These are phyloP conservation scores for Asparagopsis taxiformis DNA, from an alignment of 31 red algal species.

Conservation along the genomic window DNA sequence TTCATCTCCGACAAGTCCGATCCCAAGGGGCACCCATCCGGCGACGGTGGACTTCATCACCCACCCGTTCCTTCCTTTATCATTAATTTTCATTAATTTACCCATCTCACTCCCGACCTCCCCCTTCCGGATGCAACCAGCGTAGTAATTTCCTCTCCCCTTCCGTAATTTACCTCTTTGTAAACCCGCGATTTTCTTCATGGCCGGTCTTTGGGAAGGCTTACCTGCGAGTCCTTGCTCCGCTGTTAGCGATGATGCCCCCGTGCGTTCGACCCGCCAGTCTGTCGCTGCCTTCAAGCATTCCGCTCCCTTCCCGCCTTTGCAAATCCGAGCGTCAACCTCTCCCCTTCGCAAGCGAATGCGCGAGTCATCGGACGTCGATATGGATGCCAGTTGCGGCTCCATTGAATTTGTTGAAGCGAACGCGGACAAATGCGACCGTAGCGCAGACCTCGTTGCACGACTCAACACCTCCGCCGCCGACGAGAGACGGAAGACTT, in stretches of 20 bases:
- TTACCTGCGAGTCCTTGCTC: conserved; percentile 51
- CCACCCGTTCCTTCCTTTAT: not conserved
- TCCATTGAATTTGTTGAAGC: not conserved
- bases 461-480: not conserved
- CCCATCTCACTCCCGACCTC: not conserved
- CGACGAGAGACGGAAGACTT: not conserved
- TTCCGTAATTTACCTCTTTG: not conserved
- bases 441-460: not conserved
- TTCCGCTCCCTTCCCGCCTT: conserved; percentile 13
- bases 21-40: conserved; percentile 13
- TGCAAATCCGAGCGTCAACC: not conserved
- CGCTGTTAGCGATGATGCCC: conserved; percentile 28
- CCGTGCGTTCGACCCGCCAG: not conserved
- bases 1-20: conserved; percentile 22
- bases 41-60: conserved; percentile 1
- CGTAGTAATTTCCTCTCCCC: not conserved
- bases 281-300: not conserved
- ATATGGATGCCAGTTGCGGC: not conserved
- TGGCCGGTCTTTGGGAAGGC: conserved; percentile 29
- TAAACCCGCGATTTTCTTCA: not conserved
- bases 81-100: conserved; percentile 1
- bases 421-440: not conserved
- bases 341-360: not conserved
- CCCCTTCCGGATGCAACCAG: not conserved
- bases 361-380: not conserved